A percentile compares a stretch with the other conserved stretches of the same genome.
phyloP scores from a whole-genome alignment of 352 stramenopile species.

The Pythium diclinum region DNA sequence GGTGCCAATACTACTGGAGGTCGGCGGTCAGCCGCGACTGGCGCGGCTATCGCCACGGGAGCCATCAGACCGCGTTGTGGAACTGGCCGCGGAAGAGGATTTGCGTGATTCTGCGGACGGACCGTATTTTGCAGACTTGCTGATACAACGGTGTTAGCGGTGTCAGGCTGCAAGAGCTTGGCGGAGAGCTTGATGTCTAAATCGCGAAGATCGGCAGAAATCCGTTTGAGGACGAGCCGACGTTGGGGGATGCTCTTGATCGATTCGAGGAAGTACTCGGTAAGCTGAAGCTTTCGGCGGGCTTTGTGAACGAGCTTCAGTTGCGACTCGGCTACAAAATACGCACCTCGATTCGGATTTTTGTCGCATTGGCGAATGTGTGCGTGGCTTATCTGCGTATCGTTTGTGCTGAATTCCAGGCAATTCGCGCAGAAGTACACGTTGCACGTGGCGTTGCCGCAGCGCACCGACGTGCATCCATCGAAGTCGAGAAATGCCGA shows the following conservation, averaged over 20 bases:
- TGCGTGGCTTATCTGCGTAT: constrained; percentile 7
- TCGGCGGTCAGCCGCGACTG: no score
- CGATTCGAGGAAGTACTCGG: constrained; percentile 2
- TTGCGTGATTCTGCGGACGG: no score
- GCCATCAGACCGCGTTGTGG: no score
- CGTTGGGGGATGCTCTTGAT: not conserved
- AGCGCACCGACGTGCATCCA: constrained; percentile 24
- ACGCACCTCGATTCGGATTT: constrained; percentile 12
- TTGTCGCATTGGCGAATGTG: constrained; percentile 23
- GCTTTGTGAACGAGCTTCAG: constrained; percentile 9
- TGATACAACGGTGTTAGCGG: no score
- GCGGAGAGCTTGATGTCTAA: not conserved
- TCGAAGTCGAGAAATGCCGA: constrained; percentile 29
- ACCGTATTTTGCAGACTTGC: no score
- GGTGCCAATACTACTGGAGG: no score
- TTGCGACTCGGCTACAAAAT: not conserved
- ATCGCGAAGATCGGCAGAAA: not conserved
- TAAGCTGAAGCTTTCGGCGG: not conserved
- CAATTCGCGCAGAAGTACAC: constrained; percentile 27
- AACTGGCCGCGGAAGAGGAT: no score
- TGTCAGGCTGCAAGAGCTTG: no score
- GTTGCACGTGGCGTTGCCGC: constrained; percentile 20
- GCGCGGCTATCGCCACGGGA: no score
- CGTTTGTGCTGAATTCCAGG: constrained; percentile 1
- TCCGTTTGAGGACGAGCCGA: not conserved